phyloP scores from a whole-genome alignment of 495 filamentous ascomycete species.

The Talaromyces trachyspermus region DNA sequence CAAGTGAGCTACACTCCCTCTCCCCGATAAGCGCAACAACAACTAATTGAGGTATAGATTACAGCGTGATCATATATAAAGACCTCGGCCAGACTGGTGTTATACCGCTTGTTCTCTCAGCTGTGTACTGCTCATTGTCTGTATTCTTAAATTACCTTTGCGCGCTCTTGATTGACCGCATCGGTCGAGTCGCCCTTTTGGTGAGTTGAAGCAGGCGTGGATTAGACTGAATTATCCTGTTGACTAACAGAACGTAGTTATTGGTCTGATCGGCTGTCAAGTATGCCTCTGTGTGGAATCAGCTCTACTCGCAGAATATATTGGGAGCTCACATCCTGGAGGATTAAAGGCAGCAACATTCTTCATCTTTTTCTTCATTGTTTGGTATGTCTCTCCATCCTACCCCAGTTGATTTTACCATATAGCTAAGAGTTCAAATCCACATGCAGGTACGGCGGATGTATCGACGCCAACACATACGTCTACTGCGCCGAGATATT shows the following conservation, averaged over 20 bases:
- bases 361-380: slow-evolving; percentile 7
- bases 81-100: slow-evolving; percentile 3
- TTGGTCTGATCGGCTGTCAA: not conserved
- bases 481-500: slow-evolving; percentile 18
- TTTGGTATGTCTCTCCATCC: not conserved
- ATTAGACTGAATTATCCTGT: not conserved
- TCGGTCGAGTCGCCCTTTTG: slow-evolving; percentile 1
- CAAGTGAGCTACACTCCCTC: slow-evolving; percentile 6
- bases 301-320: slow-evolving; percentile 3
- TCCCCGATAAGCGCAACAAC: not conserved
- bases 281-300: slow-evolving; percentile 5
- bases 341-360: slow-evolving; percentile 4
- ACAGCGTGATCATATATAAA: slow-evolving; percentile 3
- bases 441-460: slow-evolving; percentile 4
- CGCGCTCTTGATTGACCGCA: slow-evolving; percentile 1
- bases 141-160: slow-evolving; percentile 4
- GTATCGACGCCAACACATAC: slow-evolving; percentile 12
- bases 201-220: not conserved
- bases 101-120: slow-evolving; percentile 2
- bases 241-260: not conserved
- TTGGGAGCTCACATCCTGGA: not conserved
- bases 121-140: slow-evolving; percentile 1
- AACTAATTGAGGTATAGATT: slow-evolving; percentile 1
- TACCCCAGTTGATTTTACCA: not conserved
- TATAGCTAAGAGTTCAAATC: not conserved